These are phyloP conservation scores for Globisporangium apiculatum DNA, from an alignment of 352 stramenopile genomes.

Conservation along the genomic window DNA sequence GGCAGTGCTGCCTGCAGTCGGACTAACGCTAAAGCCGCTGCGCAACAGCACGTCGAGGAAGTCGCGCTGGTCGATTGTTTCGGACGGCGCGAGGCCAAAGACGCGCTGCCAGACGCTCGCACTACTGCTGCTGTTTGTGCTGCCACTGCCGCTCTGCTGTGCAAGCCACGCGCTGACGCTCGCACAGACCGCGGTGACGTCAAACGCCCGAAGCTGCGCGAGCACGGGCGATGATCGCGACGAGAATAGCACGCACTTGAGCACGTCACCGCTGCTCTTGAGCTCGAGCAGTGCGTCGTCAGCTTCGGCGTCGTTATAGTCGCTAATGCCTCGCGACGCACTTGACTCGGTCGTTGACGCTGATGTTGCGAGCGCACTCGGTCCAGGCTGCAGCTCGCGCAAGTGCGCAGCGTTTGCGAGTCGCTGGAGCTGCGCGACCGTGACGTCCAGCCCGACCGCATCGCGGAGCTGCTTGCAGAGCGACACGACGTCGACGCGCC, in stretches of 20 bases:
- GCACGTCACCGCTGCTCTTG: slow-evolving; percentile 27
- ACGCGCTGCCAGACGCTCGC: slow-evolving; percentile 40
- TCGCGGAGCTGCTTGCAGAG: slow-evolving; percentile 24
- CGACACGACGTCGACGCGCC: slow-evolving; percentile 15
- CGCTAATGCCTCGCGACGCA: too few species aligned
- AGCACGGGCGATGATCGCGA: slow-evolving; percentile 11
- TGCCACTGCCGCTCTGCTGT: slow-evolving; percentile 14
- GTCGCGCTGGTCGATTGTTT: slow-evolving; percentile 30
- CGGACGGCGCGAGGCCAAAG: slow-evolving; percentile 23
- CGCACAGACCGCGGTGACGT: slow-evolving; percentile 19
- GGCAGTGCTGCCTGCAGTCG: background rate
- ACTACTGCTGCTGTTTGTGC: slow-evolving; percentile 9
- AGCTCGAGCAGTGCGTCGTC: slow-evolving; percentile 25
- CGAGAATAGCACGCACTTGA: slow-evolving; percentile 21
- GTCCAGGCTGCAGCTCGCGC: slow-evolving; percentile 20
- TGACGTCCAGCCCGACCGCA: slow-evolving; percentile 18
- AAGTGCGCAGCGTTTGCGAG: slow-evolving; percentile 37
- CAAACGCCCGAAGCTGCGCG: slow-evolving; percentile 25
- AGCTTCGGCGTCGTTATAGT: background rate
- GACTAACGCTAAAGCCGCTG: slow-evolving; percentile 24
- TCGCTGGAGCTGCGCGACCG: slow-evolving; percentile 24
- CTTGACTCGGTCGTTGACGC: background rate
- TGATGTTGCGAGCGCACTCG: background rate
- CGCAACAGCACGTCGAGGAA: slow-evolving; percentile 37
- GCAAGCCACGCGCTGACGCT: slow-evolving; percentile 29